phyloP scores from a whole-genome alignment of 2,329 filamentous ascomycete genomes.

The Elsinoe australis region DNA sequence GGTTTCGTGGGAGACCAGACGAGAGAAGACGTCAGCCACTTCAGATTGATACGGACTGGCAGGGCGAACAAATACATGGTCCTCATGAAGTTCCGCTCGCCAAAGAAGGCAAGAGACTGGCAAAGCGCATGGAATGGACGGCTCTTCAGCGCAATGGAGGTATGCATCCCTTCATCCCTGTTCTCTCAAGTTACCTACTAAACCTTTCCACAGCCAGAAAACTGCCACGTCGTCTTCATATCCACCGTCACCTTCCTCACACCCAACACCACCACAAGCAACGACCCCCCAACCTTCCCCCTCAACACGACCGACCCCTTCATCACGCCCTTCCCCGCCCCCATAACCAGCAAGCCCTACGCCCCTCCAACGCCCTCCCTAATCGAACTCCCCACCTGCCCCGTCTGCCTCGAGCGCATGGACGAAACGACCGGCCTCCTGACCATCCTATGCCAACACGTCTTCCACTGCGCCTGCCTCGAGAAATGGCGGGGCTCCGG shows the following conservation, averaged over 20 bases:
- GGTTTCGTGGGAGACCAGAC: slow-evolving; percentile 87
- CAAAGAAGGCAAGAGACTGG: slow-evolving; percentile 68
- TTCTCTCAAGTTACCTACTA: slow-evolving; percentile 19
- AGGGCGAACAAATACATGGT: slow-evolving; percentile 89
- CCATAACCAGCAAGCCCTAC: slow-evolving; percentile 52
- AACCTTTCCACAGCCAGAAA: slow-evolving; percentile 58
- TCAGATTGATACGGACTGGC: slow-evolving; percentile 85
- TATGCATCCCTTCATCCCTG: slow-evolving; percentile 36
- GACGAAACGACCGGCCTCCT: slow-evolving; percentile 92
- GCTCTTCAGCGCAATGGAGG: slow-evolving; percentile 86
- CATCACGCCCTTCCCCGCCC: slow-evolving; percentile 55
- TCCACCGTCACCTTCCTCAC: slow-evolving; percentile 81
- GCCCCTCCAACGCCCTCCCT: slow-evolving; percentile 73
- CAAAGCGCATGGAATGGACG: slow-evolving; percentile 84
- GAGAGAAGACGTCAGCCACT: slow-evolving; percentile 80
- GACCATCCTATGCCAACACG: slow-evolving; percentile 93
- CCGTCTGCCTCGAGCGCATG: slow-evolving; percentile 95
- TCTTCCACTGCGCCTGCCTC: slow-evolving; percentile 93
- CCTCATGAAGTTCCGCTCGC: slow-evolving; percentile 82
- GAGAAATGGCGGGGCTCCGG: slow-evolving; percentile 93
- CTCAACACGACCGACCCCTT: slow-evolving; percentile 56
- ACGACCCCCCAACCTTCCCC: slow-evolving; percentile 46
- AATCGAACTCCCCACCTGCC: slow-evolving; percentile 87
- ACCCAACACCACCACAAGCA: slow-evolving; percentile 41
- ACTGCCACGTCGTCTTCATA: slow-evolving; percentile 90